Base-by-base conservation (phyloP, 495 filamentous ascomycete genomes). In the Amniculicola lignicola region DNA sequence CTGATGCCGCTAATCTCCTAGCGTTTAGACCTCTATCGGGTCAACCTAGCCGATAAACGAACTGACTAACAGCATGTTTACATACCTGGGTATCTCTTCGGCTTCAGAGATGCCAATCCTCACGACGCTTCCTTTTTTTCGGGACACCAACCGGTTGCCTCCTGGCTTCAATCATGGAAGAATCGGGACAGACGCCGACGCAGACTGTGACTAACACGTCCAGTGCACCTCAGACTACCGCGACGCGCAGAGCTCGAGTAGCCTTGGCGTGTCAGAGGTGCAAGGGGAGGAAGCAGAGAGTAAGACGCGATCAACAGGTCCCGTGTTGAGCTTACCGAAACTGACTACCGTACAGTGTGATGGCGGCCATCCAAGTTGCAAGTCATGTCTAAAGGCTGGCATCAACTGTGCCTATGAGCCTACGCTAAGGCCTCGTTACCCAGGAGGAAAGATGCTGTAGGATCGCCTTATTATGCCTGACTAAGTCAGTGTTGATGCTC, bases 371-470 rank as follows among this genome's bases (percentile, higher is more conserved):
- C 43, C 54, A 3, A 37, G 44, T 12, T 57, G 54, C 36, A 57
- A 57, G 37, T 50, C 44, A 49, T 57, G 54, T 19, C 22, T 27
- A 4, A 57, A 57, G 37, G 54, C 31, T 5, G 45, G 54, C 19
- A 28, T 57, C 23, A 29, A 14, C 16, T 57, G 54, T 21, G 43
- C 50, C 28, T 57, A 57, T 16, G 54, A 57, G 45, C 54, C 43
- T 5, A 50, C 54, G 16, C 25, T 57, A 2, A 31, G 54, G 16
- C 54, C 54, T 22, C 43, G 54, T 16, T 57, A 57, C 24, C 54
- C 54, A 11, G 54, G 54, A 12, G 54, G 54, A 15, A 57, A 57
- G 45, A 57, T 50, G 54, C 54, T 57, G 54, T 57, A 57, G 7
- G 6, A 21, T 35, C 22, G 9, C 19, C 11, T 5, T 2, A 33